phyloP scores from a whole-genome alignment of 2,329 filamentous ascomycete species.

The Amphichorda felina region DNA sequence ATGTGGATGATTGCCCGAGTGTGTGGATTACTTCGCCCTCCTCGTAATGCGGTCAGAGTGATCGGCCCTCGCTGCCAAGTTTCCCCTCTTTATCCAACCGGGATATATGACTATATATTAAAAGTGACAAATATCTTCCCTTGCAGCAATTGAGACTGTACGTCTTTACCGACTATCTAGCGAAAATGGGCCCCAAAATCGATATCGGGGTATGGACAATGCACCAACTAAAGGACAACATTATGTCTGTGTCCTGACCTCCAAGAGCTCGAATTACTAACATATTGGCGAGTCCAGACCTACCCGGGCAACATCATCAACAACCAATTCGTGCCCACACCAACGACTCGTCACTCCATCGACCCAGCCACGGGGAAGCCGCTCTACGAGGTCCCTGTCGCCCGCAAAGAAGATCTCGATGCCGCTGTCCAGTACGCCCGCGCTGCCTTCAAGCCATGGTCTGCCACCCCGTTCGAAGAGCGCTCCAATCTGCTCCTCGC shows the following conservation, averaged over 20 bases:
- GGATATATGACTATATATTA: no score
- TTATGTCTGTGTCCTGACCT: background rate
- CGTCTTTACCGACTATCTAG: no score
- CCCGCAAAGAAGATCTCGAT: slow-evolving; percentile 3
- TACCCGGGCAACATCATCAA: slow-evolving; percentile 4
- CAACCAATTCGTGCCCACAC: slow-evolving; percentile 1
- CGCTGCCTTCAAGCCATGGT: slow-evolving; percentile 3
- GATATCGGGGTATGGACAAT: background rate
- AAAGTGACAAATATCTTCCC: no score
- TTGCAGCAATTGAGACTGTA: no score
- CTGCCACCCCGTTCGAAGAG: slow-evolving; percentile 1
- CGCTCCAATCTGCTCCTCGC: slow-evolving; percentile 1
- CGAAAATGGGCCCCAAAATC: background rate
- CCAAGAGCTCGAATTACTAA: background rate
- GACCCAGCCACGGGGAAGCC: slow-evolving; percentile 3
- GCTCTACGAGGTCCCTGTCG: slow-evolving; percentile 2
- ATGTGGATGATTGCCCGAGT: no score
- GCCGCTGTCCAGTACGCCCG: slow-evolving; percentile 2
- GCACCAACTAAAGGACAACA: background rate
- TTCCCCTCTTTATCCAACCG: no score
- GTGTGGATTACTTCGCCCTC: no score
- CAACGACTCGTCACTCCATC: slow-evolving; percentile 3
- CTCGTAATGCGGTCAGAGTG: no score
- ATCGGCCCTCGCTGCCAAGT: no score
- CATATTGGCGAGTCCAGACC: background rate